Conservation (phyloP, 208 protist genomes). For the Acanthamoeba rhysodes region DNA sequence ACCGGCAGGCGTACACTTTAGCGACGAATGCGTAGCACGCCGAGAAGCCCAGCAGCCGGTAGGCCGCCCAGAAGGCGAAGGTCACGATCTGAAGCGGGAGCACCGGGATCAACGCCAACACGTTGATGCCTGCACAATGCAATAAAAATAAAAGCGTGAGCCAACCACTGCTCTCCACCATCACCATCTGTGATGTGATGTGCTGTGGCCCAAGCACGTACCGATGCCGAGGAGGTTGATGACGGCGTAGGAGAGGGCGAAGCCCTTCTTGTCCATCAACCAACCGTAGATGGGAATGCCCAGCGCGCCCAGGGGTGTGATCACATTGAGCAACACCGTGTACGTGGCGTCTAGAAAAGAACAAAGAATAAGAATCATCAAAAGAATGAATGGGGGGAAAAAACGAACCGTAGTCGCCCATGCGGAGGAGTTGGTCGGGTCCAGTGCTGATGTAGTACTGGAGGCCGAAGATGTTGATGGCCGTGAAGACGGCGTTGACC, state of each 20-base stretch:
- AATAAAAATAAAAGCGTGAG: too few relatives aligned
- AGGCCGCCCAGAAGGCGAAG: conserved; percentile 43
- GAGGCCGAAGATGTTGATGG: conserved; percentile 37
- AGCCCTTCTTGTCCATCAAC: conserved; percentile 61
- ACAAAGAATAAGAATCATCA: neutral
- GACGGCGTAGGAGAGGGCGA: conserved; percentile 17
- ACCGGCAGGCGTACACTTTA: neutral
- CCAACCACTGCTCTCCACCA: neutral
- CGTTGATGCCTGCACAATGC: neutral
- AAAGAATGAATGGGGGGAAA: too few relatives aligned
- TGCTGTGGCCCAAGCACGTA: neutral
- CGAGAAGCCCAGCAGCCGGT: conserved; percentile 24
- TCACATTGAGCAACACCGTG: conserved; percentile 6
- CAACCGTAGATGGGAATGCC: conserved; percentile 26
- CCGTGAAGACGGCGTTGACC: neutral
- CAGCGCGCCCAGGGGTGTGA: conserved; percentile 28
- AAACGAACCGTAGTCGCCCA: conserved; percentile 4
- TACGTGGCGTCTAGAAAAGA: neutral
- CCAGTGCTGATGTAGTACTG: conserved; percentile 52
- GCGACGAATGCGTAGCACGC: conserved; percentile 20
- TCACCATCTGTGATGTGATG: too few relatives aligned
- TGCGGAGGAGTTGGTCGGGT: conserved; percentile 22
- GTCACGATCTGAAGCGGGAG: conserved; percentile 26
- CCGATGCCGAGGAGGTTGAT: conserved; percentile 28
- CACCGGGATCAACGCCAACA: conserved; percentile 30